Evolutionary conservation across 164 flowering plant genomes (phyloP).

Genomic region (Santalum album): DNA sequence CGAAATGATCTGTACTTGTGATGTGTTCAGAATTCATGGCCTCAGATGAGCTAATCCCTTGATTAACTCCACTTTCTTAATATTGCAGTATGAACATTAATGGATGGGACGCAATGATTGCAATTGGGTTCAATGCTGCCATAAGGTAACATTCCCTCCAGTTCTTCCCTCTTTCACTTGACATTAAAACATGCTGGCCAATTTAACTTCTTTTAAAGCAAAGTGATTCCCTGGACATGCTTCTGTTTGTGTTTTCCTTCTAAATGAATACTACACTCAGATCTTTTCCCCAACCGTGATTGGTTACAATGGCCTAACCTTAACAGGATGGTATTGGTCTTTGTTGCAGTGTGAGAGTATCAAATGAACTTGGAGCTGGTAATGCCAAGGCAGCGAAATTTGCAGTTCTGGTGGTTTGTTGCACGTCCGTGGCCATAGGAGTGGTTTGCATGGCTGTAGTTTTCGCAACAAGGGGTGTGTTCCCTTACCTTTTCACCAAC

Average conservation of each 20-base stretch:
- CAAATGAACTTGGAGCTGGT: slow-evolving; percentile 72
- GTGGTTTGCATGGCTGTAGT: slow-evolving; percentile 33
- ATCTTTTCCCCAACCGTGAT: too few relatives aligned
- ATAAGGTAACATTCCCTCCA: slow-evolving; percentile 31
- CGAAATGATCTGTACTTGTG: too few relatives aligned
- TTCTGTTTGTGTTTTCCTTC: too few relatives aligned
- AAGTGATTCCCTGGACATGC: too few relatives aligned
- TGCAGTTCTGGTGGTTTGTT: slow-evolving; percentile 40
- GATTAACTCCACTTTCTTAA: background rate
- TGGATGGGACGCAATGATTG: slow-evolving; percentile 62
- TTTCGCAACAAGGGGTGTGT: slow-evolving; percentile 37
- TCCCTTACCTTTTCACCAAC: slow-evolving; percentile 51
- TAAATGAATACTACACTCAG: too few relatives aligned
- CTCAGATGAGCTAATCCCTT: too few relatives aligned
- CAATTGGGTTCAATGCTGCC: slow-evolving; percentile 70
- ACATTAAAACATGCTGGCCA: too few relatives aligned
- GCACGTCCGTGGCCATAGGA: slow-evolving; percentile 48
- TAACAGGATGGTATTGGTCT: too few relatives aligned
- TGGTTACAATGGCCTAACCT: too few relatives aligned
- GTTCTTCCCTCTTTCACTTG: too few relatives aligned
- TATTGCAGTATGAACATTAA: slow-evolving; percentile 57
- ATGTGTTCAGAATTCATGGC: too few relatives aligned
- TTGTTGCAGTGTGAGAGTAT: slow-evolving; percentile 49
- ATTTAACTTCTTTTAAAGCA: too few relatives aligned
- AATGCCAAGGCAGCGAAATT: slow-evolving; percentile 42